A percentile compares a stretch with the other conserved stretches of the same genome.
phyloP scores from a whole-genome alignment of 225 moss, liverwort and hornwort genomes.

The Straminergon stramineum region DNA sequence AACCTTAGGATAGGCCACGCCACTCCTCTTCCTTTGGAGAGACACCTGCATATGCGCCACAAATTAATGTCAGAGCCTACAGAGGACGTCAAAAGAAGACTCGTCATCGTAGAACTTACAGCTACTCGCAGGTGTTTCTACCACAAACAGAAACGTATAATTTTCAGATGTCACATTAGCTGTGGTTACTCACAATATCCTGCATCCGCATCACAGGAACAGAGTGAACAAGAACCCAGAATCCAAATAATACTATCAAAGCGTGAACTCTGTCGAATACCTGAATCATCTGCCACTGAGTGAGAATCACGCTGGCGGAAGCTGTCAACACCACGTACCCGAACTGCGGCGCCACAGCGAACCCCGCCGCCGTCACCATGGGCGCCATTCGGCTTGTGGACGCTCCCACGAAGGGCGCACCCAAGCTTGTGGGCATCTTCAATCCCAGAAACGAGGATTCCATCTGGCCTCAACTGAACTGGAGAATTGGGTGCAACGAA shows the following conservation, averaged over 20 bases:
- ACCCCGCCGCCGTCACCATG: slow-evolving; percentile 15
- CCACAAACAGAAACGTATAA: not conserved
- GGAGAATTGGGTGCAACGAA: not conserved
- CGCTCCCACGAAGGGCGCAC: not conserved
- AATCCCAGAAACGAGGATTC: slow-evolving; percentile 9
- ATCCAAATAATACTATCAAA: not conserved
- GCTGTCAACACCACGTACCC: slow-evolving; percentile 73
- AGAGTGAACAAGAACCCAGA: not conserved
- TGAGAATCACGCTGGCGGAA: slow-evolving; percentile 49
- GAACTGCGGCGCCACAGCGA: slow-evolving; percentile 35
- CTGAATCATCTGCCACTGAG: slow-evolving; percentile 79
- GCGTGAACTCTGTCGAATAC: not conserved
- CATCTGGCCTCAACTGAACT: not conserved
- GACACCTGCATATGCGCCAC: slow-evolving; percentile 5
- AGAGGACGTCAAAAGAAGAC: not conserved
- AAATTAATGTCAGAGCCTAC: not conserved
- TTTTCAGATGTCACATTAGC: not conserved
- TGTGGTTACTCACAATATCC: not conserved
- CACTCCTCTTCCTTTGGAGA: slow-evolving; percentile 27
- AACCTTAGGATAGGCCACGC: slow-evolving; percentile 35
- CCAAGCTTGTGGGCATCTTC: slow-evolving; percentile 4
- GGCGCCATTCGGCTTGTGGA: not conserved
- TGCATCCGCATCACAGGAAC: not conserved
- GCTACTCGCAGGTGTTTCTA: not conserved
- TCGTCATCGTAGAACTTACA: not conserved